Evolutionary conservation across 345 rosid species (phyloP).

Genomic region (Hevea brasiliensis): DNA sequence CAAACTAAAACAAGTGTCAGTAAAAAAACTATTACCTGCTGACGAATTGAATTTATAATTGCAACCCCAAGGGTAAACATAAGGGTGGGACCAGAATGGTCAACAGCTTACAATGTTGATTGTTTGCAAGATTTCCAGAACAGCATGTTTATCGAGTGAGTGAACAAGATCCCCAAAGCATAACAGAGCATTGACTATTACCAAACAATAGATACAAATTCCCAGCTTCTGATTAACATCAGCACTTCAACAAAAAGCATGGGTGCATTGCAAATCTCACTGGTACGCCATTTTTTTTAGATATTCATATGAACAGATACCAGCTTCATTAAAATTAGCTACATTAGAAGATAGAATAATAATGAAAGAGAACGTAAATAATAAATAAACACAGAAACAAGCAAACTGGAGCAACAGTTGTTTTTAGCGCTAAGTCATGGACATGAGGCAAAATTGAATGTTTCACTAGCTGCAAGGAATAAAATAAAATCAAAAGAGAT

Average conservation of each 20-base stretch:
- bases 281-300: background rate
- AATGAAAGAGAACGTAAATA: too few relatives aligned
- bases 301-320: background rate
- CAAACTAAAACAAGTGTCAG: too few relatives aligned
- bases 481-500: too few relatives aligned
- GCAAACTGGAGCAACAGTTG: constrained; percentile 96
- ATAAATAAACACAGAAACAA: too few relatives aligned
- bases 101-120: too few relatives aligned
- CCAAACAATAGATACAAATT: constrained; percentile 47
- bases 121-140: too few relatives aligned
- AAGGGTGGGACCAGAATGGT: too few relatives aligned
- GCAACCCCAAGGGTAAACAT: constrained; percentile 92
- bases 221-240: constrained; percentile 15
- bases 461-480: constrained; percentile 69
- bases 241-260: background rate
- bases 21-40: constrained; percentile 52
- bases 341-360: too few relatives aligned
- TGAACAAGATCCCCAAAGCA: too few relatives aligned
- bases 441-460: constrained; percentile 91
- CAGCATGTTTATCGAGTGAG: too few relatives aligned
- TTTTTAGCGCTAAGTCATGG: constrained; percentile 93
- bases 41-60: constrained; percentile 78
- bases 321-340: too few relatives aligned
- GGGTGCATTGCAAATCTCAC: background rate
- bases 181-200: constrained; percentile 89